These are phyloP conservation scores for Auxenochlorella protothecoides DNA, from an alignment of 139 green algal genomes.

Conservation along the genomic window DNA sequence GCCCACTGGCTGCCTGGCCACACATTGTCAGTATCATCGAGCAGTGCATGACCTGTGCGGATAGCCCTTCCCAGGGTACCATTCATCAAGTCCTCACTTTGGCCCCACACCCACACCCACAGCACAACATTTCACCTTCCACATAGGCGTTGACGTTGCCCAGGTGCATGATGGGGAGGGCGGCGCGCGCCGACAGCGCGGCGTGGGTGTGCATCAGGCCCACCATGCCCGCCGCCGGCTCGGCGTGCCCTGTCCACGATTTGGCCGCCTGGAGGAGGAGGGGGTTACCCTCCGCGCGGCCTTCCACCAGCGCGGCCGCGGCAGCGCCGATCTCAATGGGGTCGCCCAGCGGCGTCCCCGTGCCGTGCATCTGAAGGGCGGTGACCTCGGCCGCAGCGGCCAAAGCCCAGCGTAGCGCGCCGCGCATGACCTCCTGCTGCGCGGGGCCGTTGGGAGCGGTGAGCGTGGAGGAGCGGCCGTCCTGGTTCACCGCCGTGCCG, in stretches of 20 bases:
- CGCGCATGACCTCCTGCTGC: slow-evolving; percentile 32
- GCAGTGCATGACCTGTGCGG: too few relatives aligned
- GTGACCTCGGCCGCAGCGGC: slow-evolving; percentile 12
- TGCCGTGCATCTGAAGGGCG: slow-evolving; percentile 49
- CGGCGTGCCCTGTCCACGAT: slow-evolving; percentile 36
- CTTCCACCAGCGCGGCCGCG: slow-evolving; percentile 14
- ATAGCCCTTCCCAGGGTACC: too few relatives aligned
- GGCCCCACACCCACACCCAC: slow-evolving; percentile 3
- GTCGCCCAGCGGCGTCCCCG: slow-evolving; percentile 67
- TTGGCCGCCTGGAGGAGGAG: slow-evolving; percentile 27
- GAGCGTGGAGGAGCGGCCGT: slow-evolving; percentile 45
- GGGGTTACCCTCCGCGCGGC: slow-evolving; percentile 10
- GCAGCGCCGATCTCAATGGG: slow-evolving; percentile 74
- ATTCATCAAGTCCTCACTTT: too few relatives aligned
- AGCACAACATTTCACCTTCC: not conserved
- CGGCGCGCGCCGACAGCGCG: not conserved
- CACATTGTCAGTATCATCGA: too few relatives aligned
- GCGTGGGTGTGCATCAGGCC: slow-evolving; percentile 25
- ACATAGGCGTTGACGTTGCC: slow-evolving; percentile 45
- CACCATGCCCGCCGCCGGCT: slow-evolving; percentile 34
- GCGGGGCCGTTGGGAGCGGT: slow-evolving; percentile 50
- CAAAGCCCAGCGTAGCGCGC: slow-evolving; percentile 8
- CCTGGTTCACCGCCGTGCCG: slow-evolving; percentile 41
- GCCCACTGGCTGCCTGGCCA: too few relatives aligned
- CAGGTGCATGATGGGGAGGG: slow-evolving; percentile 51